phyloP scores from a whole-genome alignment of 2,329 filamentous ascomycete species.

The Pestalotiopsis sp. region DNA sequence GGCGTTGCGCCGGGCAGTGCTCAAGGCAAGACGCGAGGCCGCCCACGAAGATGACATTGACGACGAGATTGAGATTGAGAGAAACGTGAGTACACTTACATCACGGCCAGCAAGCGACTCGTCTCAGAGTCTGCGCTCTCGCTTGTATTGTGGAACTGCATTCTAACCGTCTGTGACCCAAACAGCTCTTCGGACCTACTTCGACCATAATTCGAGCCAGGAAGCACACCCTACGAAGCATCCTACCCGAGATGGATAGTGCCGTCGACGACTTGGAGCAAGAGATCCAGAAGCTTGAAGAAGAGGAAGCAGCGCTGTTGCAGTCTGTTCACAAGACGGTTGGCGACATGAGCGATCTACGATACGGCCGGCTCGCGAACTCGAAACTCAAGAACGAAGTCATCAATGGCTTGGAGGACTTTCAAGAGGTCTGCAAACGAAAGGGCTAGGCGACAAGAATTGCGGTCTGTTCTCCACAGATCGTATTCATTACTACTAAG shows the following conservation, averaged over 20 bases:
- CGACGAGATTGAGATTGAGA: slow-evolving; percentile 66
- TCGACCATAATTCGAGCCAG: slow-evolving; percentile 46
- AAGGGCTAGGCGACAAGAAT: slow-evolving; percentile 35
- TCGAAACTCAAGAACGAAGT: slow-evolving; percentile 66
- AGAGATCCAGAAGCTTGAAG: slow-evolving; percentile 67
- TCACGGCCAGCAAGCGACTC: not conserved
- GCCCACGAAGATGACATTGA: slow-evolving; percentile 61
- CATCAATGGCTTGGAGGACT: slow-evolving; percentile 64
- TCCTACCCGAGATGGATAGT: slow-evolving; percentile 70
- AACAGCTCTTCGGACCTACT: slow-evolving; percentile 60
- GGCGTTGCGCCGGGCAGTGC: slow-evolving; percentile 59
- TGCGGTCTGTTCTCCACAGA: not conserved
- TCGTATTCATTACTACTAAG: slow-evolving; percentile 12
- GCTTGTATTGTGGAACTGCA: not conserved
- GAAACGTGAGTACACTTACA: slow-evolving; percentile 45
- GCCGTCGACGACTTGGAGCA: slow-evolving; percentile 67
- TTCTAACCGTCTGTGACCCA: slow-evolving; percentile 18
- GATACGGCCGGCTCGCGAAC: slow-evolving; percentile 76
- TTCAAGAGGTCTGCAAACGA: slow-evolving; percentile 65
- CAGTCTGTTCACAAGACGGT: slow-evolving; percentile 67
- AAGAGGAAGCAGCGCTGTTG: slow-evolving; percentile 63
- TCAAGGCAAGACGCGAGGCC: slow-evolving; percentile 53
- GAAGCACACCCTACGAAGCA: slow-evolving; percentile 63
- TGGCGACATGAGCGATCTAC: slow-evolving; percentile 77
- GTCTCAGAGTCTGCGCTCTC: not conserved